phyloP scores from a whole-genome alignment of 768 basidiomycete species.

The Tulasnella sp. region DNA sequence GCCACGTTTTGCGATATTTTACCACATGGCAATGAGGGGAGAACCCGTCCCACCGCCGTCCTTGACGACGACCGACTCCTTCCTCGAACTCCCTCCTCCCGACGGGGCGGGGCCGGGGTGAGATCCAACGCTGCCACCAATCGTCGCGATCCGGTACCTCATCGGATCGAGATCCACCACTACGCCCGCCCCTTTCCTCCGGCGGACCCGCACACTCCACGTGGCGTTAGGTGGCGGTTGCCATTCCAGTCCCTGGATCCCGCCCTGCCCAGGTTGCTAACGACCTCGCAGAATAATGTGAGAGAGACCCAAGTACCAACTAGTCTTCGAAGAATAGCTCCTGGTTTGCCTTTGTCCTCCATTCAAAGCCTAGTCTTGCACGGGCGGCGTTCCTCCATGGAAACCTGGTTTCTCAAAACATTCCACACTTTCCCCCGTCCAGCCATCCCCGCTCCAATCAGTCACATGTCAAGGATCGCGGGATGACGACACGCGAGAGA shows the following conservation, averaged over 20 bases:
- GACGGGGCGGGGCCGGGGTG: not conserved
- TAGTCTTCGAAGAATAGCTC: not conserved
- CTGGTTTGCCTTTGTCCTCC: not conserved
- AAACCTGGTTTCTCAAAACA: not conserved
- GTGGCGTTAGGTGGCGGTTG: conserved; percentile 6
- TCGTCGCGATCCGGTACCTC: not conserved
- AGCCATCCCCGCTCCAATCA: not conserved
- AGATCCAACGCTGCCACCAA: not conserved
- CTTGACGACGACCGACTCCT: not conserved
- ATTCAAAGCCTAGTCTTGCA: not conserved
- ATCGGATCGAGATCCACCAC: not conserved
- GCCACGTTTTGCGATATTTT: conserved; percentile 21
- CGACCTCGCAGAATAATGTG: not conserved
- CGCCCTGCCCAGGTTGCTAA: conserved; percentile 20
- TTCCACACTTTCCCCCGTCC: not conserved
- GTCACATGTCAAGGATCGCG: not conserved
- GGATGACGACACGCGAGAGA: not conserved
- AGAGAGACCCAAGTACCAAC: not conserved
- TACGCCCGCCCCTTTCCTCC: not conserved
- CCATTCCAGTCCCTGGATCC: not conserved
- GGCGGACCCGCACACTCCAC: conserved; percentile 8
- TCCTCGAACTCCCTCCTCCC: not conserved
- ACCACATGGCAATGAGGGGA: conserved; percentile 4
- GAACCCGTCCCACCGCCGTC: conserved; percentile 1
- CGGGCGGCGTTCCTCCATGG: not conserved